Evolutionary conservation across 1,284 basidiomycete species (phyloP).

Genomic region (Heterobasidion occidentale): DNA sequence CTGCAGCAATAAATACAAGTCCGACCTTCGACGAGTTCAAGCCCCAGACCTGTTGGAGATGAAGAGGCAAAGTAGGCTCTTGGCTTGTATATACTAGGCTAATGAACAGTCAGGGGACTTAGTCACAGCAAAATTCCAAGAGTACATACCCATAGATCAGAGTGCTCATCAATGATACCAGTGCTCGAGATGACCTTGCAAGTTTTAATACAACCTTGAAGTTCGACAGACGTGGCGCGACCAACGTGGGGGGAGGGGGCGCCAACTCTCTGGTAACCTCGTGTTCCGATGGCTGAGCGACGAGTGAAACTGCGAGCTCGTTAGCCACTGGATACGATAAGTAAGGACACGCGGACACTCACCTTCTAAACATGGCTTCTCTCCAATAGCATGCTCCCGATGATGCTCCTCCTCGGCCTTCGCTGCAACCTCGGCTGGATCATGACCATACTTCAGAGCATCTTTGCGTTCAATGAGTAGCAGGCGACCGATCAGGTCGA

Average conservation of each 20-base stretch:
- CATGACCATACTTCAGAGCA: slow-evolving; percentile 43
- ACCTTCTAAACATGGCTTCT: neutral
- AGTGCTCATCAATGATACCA: neutral
- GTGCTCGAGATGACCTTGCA: too few species aligned
- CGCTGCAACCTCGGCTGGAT: slow-evolving; percentile 27
- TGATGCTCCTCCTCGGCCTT: neutral
- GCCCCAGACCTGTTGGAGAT: slow-evolving; percentile 53
- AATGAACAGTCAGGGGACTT: neutral
- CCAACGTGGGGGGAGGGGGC: too few species aligned
- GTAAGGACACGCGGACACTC: neutral
- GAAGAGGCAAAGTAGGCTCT: slow-evolving; percentile 64
- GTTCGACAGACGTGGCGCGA: too few species aligned
- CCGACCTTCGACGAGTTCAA: slow-evolving; percentile 58
- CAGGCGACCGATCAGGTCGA: slow-evolving; percentile 58
- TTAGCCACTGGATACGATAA: neutral
- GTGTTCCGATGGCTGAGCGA: neutral
- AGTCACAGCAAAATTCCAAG: neutral
- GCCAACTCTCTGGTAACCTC: neutral
- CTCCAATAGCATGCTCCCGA: neutral
- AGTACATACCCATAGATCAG: neutral
- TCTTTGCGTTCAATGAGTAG: slow-evolving; percentile 58
- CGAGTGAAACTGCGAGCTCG: neutral
- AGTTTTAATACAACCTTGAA: too few species aligned
- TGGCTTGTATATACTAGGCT: slow-evolving; percentile 47
- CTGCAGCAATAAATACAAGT: slow-evolving; percentile 63